These are phyloP conservation scores for Aspergillus piperis DNA, from an alignment of 2,329 filamentous ascomycete species.

Conservation along the genomic window DNA sequence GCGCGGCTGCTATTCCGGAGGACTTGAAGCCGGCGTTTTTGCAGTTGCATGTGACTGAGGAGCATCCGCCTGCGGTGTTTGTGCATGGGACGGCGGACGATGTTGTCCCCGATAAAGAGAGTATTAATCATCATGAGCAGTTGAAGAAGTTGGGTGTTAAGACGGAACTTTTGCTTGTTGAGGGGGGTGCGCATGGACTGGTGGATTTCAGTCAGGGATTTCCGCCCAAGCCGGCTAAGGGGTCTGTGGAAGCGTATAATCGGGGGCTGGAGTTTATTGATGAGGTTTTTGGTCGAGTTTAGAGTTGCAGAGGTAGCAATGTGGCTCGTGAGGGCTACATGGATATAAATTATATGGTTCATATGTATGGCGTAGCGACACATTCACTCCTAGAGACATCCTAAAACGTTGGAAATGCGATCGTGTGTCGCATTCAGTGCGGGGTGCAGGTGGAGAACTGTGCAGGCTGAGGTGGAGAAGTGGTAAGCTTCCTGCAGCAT, in stretches of 20 bases:
- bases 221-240: neutral
- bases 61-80: conserved; percentile 23
- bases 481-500: too few species aligned
- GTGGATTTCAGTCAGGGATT: conserved; percentile 10
- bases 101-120: conserved; percentile 24
- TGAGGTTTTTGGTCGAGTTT: conserved; percentile 2
- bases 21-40: conserved; percentile 19
- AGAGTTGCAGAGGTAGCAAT: neutral
- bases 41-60: conserved; percentile 17
- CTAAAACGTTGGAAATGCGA: too few species aligned
- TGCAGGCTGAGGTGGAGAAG: too few species aligned
- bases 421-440: too few species aligned
- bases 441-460: too few species aligned
- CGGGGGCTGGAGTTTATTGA: conserved; percentile 22
- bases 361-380: too few species aligned
- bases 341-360: too few species aligned
- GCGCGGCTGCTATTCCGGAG: conserved; percentile 15
- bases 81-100: conserved; percentile 26
- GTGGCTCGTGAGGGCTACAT: too few species aligned
- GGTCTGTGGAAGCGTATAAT: conserved; percentile 19
- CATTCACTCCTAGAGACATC: too few species aligned
- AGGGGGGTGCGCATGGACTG: conserved; percentile 21
- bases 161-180: conserved; percentile 18
- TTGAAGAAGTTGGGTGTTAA: conserved; percentile 17
- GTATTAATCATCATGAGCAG: conserved; percentile 20